A percentile compares a stretch with the other conserved stretches of the same genome.
phyloP scores from a whole-genome alignment of 2,329 filamentous ascomycete genomes.

The Alternaria arbusti region DNA sequence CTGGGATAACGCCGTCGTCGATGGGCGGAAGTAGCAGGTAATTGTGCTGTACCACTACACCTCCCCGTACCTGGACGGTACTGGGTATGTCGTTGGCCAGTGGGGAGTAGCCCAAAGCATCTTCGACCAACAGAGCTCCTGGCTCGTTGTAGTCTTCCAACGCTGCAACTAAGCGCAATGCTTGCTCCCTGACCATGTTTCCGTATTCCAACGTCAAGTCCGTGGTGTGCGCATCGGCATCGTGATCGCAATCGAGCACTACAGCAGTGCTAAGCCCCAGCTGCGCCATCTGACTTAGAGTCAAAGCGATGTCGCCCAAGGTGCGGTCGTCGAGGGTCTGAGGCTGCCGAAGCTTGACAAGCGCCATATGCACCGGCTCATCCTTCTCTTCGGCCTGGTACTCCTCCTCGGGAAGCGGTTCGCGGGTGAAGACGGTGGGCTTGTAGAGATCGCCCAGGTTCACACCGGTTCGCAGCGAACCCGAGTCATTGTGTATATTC shows the following conservation, averaged over 20 bases:
- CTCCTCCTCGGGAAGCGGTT: conserved; percentile 50
- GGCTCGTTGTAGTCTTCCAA: conserved; percentile 73
- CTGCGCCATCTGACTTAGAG: conserved; percentile 80
- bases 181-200: conserved; percentile 65
- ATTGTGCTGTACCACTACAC: conserved; percentile 51
- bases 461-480: conserved; percentile 57
- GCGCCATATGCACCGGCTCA: conserved; percentile 73
- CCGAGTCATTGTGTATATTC: conserved; percentile 38
- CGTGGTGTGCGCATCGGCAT: conserved; percentile 38
- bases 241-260: conserved; percentile 73
- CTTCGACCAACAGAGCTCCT: conserved; percentile 72
- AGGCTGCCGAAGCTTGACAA: conserved; percentile 82
- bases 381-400: conserved; percentile 26
- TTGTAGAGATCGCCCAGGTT: conserved; percentile 68
- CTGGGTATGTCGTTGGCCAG: conserved; percentile 30
- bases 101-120: conserved; percentile 54
- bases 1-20: conserved; percentile 70
- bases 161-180: conserved; percentile 74
- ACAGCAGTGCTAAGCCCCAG: conserved; percentile 84
- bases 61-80: conserved; percentile 45
- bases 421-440: conserved; percentile 65
- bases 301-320: conserved; percentile 78
- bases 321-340: conserved; percentile 73
- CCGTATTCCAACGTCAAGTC: conserved; percentile 43
- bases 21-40: conserved; percentile 69